Base-by-base conservation (phyloP, 768 basidiomycete genomes). In the Calocera cornea region DNA sequence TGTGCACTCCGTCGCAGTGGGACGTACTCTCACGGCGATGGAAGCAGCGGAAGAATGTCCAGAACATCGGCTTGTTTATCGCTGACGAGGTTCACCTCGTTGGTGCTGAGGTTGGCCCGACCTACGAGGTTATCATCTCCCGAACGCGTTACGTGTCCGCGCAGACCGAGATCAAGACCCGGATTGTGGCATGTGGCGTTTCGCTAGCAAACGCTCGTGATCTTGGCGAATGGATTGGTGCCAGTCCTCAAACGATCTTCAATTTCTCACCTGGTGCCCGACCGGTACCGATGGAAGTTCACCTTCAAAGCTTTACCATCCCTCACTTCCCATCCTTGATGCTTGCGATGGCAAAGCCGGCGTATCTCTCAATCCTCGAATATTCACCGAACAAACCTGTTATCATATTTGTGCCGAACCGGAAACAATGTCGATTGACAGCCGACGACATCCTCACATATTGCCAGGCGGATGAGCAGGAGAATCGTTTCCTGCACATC, bases 251-350 rank as follows among this genome's bases (percentile, higher is more conserved):
- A 74, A 90, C 90, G 1, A 90, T 97, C 71, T 99, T 98, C 86
- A 99, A 97, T 79, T 97, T 99, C 77, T 65, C 40, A 34, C 38
- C n/a, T 65, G 92, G 92, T 71, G 93, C 95, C 17, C 91, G 95
- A n/a, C 94, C 95, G 1, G 79, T 97, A 12, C 94, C 97, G 70
- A 90, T 99, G 87, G 93, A 97, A 68, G 94, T 99, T 63, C 95
- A 98, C 74, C 79, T 99, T 8, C 97, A 99, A 73, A 93, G 90
- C 44, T 99, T 97, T 80, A 85, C 84, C 31, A 91, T 94, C 54
- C 92, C 94, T n/a, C 97, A 98, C 74, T 97, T 95, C 85, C 94
- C 97, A 0, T 97, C 94, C 0, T 80, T 99, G 44, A 98, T 99
- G 95, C 92, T 98, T 68, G 84, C 94, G 50, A 98, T 99, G 97